Percentiles rank a stretch among this genome's conserved stretches.
Conservation (phyloP, 2,329 filamentous ascomycete genomes). For the Alternaria ethzedia region DNA sequence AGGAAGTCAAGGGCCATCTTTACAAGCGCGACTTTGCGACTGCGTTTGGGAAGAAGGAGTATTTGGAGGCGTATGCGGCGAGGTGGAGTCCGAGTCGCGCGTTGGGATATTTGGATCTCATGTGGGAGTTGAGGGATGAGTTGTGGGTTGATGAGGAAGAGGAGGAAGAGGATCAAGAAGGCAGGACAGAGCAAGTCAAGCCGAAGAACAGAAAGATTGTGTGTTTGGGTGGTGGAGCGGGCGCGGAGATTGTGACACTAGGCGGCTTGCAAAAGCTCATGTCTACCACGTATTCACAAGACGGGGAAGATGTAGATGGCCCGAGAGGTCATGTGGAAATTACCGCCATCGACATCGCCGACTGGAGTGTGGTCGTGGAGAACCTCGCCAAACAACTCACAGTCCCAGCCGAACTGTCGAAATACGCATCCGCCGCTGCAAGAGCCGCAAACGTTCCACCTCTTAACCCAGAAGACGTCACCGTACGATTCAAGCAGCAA, state of each 20-base stretch:
- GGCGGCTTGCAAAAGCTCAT: slow-evolving; percentile 59
- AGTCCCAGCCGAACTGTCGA: slow-evolving; percentile 54
- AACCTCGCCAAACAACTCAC: slow-evolving; percentile 65
- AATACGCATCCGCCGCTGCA: slow-evolving; percentile 56
- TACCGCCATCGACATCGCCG: slow-evolving; percentile 79
- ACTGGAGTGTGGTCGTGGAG: slow-evolving; percentile 71
- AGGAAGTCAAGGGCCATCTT: slow-evolving; percentile 83
- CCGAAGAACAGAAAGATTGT: slow-evolving; percentile 50
- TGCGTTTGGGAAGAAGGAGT: slow-evolving; percentile 76
- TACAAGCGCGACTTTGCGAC: slow-evolving; percentile 82
- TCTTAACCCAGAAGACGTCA: slow-evolving; percentile 35
- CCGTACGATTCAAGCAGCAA: slow-evolving; percentile 54
- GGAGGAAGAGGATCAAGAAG: not conserved
- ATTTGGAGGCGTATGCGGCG: slow-evolving; percentile 82
- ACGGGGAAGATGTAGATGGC: not conserved
- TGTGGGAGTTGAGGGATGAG: slow-evolving; percentile 49
- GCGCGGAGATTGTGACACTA: slow-evolving; percentile 70
- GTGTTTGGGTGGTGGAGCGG: slow-evolving; percentile 70
- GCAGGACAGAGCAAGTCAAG: not conserved
- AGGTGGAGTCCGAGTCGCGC: slow-evolving; percentile 90
- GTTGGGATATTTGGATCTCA: slow-evolving; percentile 76
- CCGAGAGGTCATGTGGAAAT: slow-evolving; percentile 49
- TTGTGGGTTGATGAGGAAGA: slow-evolving; percentile 1
- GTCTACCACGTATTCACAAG: not conserved
- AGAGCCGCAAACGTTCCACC: slow-evolving; percentile 51